Evolutionary conservation across 805 yeast genomes (phyloP), one percentile per base, ranked within the genome.

Genomic region (Teunomyces cretensis): DNA sequence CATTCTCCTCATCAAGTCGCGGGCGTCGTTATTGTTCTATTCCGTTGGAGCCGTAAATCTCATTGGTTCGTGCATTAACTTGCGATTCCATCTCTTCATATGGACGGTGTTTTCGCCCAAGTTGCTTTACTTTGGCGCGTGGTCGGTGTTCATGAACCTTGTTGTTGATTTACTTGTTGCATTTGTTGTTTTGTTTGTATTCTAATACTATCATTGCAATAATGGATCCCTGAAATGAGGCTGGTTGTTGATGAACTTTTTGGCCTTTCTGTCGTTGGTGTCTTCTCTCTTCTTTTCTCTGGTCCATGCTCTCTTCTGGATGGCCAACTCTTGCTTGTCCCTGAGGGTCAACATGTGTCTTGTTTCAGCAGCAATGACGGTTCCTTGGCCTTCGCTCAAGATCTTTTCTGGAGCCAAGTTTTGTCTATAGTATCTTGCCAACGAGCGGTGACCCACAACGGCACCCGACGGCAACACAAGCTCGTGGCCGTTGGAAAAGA

Each of bases 91-190:
- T 62, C 71, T 94, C 45, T 94, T 94, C 61, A 86, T 94, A 8
- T 94, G 99, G 99, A 91, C 98, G 1, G 99, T 94, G 6, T 94
- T 94, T 68, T 87, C 96, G 42, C 99, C 99, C 1, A 92, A 91
- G 57, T 62, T 94, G 4, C 75, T 95, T 30, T 94, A 85, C 61
- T 83, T 84, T 52, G 80, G 81, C 1, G 82, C 83, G 2, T 94
- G 98, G 98, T 68, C 77, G 27, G 44, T 79, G 3, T 68, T 80
- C 37, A 69, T 82, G 39, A 65, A 68, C 43, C 43, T 73, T 64
- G 64, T 55, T 36, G 68, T 43, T 43, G 83, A 43, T 53, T 44
- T 56, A 19, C 11, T 54, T 8, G 19, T 32, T 13, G 36, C 44
- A 8, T 16, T 40, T n/a, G 26, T 42, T 6, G 17, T 39, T 30